Evolutionary conservation across 2,329 filamentous ascomycete species (phyloP), one percentile per base, ranked within the genome.

Genomic region (Fusarium burgessii): DNA sequence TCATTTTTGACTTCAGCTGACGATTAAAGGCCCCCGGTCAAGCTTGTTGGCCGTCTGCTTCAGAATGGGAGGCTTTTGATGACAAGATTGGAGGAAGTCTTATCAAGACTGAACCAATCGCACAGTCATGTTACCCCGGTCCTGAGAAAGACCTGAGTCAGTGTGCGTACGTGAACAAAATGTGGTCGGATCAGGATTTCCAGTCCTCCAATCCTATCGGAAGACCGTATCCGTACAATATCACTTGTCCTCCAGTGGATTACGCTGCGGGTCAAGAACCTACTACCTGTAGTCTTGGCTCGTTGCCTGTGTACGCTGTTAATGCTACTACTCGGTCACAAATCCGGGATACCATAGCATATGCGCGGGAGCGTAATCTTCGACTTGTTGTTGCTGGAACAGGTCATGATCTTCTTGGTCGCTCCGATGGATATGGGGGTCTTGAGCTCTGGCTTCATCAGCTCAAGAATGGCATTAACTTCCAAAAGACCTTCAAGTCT

Each of bases 151-250:
- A 71, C 40, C 41, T 71, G 5, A 41, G 58, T 6, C 51, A 71
- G 5, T 71, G 68, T 25, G 63, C 58, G 1, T 60, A 71, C 18
- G 63, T 71, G 18, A 71, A 41, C 17, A 60, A 68, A 41, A 71
- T 71, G 68, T 71, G 68, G 68, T 60, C 68, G 15, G 68, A 71
- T 32, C 68, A 71, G 23, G 58, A 71, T 40, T 71, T 71, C 11
- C 68, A 71, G 18, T 65, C 68, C 0, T 68, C 63, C 14, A 47
- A 71, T 54, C 68, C 68, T 6, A 65, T 71, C 14, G 68, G 68
- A 7, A 71, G 68, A 29, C 62, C 68, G 14, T 71, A 71, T 46
- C 68, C 68, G 5, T 68, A 71, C n/a, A 71, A 71, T 18, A 71
- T 71, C 23, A 71, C 68, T 13, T 71, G 68, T 9, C 51, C 68